These are phyloP conservation scores for Aspergillus brasiliensis DNA, from an alignment of 2,329 filamentous ascomycete species.

Conservation along the genomic window DNA sequence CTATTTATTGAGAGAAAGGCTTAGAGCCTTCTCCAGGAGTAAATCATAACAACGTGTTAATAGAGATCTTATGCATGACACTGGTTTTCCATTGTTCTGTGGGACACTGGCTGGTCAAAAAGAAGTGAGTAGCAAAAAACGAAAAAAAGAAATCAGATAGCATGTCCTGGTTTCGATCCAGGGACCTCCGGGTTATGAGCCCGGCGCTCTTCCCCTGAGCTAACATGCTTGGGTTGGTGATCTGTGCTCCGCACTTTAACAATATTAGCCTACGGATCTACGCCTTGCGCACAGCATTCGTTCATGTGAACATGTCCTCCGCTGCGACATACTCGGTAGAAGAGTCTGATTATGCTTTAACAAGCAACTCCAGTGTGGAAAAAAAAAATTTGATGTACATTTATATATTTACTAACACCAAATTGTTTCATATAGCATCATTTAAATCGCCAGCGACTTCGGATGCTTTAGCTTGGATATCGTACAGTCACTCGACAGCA, in stretches of 20 bases:
- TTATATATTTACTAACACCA: not conserved
- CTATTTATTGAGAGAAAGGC: no score
- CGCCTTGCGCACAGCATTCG: no score
- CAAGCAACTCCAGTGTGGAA: no score
- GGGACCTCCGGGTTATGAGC: conserved; percentile 50
- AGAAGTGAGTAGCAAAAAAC: not conserved
- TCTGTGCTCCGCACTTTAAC: no score
- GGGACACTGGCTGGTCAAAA: no score
- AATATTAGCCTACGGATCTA: no score
- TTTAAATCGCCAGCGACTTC: conserved; percentile 31
- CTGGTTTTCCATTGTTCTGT: no score
- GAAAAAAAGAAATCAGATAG: conserved; percentile 8
- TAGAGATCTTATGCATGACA: no score
- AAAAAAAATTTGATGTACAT: not conserved
- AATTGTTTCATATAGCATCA: not conserved
- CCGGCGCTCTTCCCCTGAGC: conserved; percentile 50
- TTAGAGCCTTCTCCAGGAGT: no score
- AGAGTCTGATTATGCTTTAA: not conserved
- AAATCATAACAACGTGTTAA: no score
- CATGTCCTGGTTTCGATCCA: conserved; percentile 34
- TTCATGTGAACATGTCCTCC: no score
- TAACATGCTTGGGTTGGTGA: conserved; percentile 36
- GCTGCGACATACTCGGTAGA: no score
- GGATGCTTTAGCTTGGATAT: conserved; percentile 9
- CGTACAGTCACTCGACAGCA: conserved; percentile 32